Base-by-base conservation (phyloP, 371 early-diverging fungal species). In the Circinella umbellata region DNA sequence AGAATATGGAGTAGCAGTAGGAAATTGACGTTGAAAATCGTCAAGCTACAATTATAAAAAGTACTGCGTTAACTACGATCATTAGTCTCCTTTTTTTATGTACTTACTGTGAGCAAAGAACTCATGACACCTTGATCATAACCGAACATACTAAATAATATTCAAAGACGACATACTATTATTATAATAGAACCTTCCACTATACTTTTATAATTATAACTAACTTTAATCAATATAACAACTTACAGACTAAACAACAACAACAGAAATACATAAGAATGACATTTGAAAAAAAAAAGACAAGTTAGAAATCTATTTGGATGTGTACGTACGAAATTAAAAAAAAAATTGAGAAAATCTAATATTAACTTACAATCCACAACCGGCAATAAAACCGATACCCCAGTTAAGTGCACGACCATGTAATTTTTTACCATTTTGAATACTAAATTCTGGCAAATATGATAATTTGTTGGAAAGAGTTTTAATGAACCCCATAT, bases 91-190 rank as follows among this genome's bases (percentile, higher is more conserved):
- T 54, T 20, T 46, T 27, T 27, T 27, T 27, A 27, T 27, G 0
- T n/a, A 47, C 17, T 47, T 65, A 70, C 70, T 36, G 70, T 70
- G 1, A 70, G 53, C 38, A 70, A 63, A 38, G 70, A 64, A 60
- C 70, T 70, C 70, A 70, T 70, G 65, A 70, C 70, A 65, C 70
- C 70, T 65, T 70, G 70, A 34, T 70, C 70, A 61, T 70, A 70
- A 65, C 70, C 70, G 36, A 70, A 70, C 70, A 70, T 70, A 42
- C 70, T 70, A 27, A 64, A 15, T 15, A 15, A 47, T 47, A 11
- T 47, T 46, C 15, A 48, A 46, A 46, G 47, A 64, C 15, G 7
- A 6, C n/a, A 18, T 11, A 64, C 64, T 64, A 47, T n/a, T n/a
- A 27, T 27, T 27, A 27, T 27, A 27, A 27, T 27, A 27, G 0